Evolutionary conservation across 179 eudicot genomes (phyloP), one percentile per base, ranked within the genome.

Genomic region (Pouteria campechiana): DNA sequence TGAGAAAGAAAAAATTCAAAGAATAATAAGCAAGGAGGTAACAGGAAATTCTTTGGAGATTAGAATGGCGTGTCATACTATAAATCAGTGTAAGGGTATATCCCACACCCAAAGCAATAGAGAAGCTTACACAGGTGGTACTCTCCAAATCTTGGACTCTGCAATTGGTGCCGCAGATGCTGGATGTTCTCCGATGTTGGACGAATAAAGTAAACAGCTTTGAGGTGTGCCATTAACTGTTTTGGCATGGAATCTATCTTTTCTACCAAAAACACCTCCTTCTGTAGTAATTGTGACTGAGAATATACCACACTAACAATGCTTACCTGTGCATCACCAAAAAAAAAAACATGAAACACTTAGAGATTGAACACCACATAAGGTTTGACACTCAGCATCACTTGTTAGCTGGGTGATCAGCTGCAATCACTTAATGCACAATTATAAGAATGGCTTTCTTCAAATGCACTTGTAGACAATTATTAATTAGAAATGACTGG

Each of bases 251-350:
- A 81, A 62, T 85, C 95, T 19, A 89, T 70, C 47, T 78, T 44
- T 62, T 85, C 97, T 53, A 89, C 97, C 68, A 89, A 47, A 63
- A 85, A 89, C 19, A 89, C 97, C 67, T 89, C 97, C 73, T 85
- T 89, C 70, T 79, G 80, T 39, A 89, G 81, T 25, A 89, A 78
- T 59, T 89, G 95, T 44, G 95, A 89, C 66, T 85, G 97, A 19
- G 95, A 81, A 62, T 85, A 89, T 45, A 77, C 97, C 25, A 89
- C 95, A 71, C 97, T 89, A 34, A 89, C 93, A 48, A 62, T 53
- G 48, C 97, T 85, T 68, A 89, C 95, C 97, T 89, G 83, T 55
- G 52, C n/a, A 5, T 22, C 37, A 40, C 12, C 22, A n/a, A n/a
- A n/a, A n/a, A n/a, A n/a, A 14, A 37, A 20, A 3, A 27, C 25